Evolutionary conservation across 352 stramenopile species (phyloP).

Genomic region (Pythium monospermum): DNA sequence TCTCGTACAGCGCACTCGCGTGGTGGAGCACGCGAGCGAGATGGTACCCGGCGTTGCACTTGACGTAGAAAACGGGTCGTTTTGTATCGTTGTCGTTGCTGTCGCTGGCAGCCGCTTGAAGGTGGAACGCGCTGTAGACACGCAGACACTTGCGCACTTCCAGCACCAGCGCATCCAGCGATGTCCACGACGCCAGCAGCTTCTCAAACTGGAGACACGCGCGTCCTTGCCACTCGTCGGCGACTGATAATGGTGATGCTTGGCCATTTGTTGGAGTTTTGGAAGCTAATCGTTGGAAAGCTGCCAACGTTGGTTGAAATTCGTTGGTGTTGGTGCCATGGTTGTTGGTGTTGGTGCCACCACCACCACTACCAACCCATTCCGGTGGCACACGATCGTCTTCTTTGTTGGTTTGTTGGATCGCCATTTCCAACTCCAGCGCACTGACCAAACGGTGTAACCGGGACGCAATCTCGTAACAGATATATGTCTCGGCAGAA

Average conservation of each 20-base stretch:
- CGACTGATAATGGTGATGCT: neutral
- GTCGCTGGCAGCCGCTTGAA: neutral
- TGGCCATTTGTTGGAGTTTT: neutral
- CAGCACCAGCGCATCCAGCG: slow-evolving; percentile 58
- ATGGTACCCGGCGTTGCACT: slow-evolving; percentile 68
- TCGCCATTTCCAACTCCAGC: slow-evolving; percentile 37
- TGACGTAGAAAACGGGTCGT: slow-evolving; percentile 42
- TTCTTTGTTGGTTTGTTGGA: slow-evolving; percentile 17
- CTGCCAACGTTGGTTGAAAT: slow-evolving; percentile 28
- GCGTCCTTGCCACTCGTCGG: slow-evolving; percentile 21
- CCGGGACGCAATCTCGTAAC: slow-evolving; percentile 58
- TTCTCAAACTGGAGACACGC: slow-evolving; percentile 50
- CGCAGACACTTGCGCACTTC: slow-evolving; percentile 42
- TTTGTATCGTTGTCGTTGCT: neutral
- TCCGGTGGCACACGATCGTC: slow-evolving; percentile 26
- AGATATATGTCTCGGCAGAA: slow-evolving; percentile 50
- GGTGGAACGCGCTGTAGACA: slow-evolving; percentile 17
- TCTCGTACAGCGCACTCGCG: slow-evolving; percentile 63
- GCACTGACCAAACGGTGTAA: slow-evolving; percentile 46
- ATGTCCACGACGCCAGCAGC: slow-evolving; percentile 33
- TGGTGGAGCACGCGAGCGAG: slow-evolving; percentile 54
- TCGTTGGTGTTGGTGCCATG: slow-evolving; percentile 44
- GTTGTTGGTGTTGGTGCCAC: no score
- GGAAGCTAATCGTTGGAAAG: slow-evolving; percentile 56
- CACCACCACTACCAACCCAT: no score